Percentiles rank a stretch among this genome's conserved stretches.
phyloP scores from a whole-genome alignment of 805 yeast genomes.

The Kodamaea kakaduensis region DNA sequence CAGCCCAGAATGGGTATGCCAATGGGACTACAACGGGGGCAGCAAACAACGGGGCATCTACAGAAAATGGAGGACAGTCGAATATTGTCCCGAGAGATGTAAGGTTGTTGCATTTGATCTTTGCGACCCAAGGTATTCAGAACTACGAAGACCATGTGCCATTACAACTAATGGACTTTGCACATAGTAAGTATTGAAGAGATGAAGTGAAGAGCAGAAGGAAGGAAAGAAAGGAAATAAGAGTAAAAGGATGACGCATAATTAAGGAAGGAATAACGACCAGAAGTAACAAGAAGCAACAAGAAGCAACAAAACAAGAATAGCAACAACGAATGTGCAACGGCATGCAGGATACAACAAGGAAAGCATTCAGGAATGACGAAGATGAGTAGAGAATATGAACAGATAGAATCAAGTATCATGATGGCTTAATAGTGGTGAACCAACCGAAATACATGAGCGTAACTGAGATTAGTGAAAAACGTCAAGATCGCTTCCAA shows the following conservation, averaged over 20 bases:
- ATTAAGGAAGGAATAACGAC: no score
- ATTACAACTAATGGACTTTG: slow-evolving; percentile 93
- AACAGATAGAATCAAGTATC: no score
- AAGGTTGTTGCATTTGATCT: slow-evolving; percentile 77
- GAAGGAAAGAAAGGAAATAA: neutral
- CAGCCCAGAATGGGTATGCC: slow-evolving; percentile 5
- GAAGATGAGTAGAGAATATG: no score
- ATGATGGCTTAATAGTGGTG: no score
- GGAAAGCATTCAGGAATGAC: no score
- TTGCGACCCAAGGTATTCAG: slow-evolving; percentile 90
- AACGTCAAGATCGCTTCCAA: no score
- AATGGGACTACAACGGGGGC: slow-evolving; percentile 5
- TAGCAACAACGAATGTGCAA: no score
- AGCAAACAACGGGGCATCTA: slow-evolving; percentile 2
- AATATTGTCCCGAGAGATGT: slow-evolving; percentile 79
- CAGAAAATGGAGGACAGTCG: slow-evolving; percentile 8
- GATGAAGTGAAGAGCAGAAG: neutral
- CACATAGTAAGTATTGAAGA: slow-evolving; percentile 48
- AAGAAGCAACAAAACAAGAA: no score
- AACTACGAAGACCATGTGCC: slow-evolving; percentile 96
- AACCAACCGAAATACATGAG: no score
- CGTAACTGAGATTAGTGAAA: no score
- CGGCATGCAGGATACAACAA: no score
- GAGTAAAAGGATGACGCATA: neutral
- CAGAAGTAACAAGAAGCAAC: no score